Evolutionary conservation across 768 basidiomycete genomes (phyloP).

Genomic region (Phanerodontia chrysosporium): DNA sequence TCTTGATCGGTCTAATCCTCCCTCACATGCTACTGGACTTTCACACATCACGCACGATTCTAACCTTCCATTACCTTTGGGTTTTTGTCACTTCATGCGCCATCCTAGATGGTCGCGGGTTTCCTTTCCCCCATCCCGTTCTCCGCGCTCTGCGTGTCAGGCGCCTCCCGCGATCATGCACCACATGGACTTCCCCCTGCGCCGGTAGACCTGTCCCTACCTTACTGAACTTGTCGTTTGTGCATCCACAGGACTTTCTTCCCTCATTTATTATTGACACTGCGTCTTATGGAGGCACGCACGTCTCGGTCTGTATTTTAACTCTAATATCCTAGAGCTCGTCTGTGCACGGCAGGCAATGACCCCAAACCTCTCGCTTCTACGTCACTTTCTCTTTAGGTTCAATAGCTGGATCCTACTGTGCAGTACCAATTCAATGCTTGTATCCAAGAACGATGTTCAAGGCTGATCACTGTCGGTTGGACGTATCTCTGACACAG

Average conservation of each 20-base stretch:
- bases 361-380: not conserved
- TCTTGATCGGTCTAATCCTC: not conserved
- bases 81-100: not conserved
- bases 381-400: not conserved
- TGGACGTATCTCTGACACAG: too few species aligned
- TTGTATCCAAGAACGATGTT: slow-evolving; percentile 2
- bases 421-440: slow-evolving; percentile 1
- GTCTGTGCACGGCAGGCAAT: not conserved
- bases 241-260: not conserved
- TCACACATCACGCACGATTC: not conserved
- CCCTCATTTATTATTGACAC: not conserved
- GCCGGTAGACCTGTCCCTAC: not conserved
- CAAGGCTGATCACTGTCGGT: too few species aligned
- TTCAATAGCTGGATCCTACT: not conserved
- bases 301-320: slow-evolving; percentile 8
- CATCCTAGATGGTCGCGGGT: not conserved
- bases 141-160: not conserved
- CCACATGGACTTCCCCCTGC: not conserved
- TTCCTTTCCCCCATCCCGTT: not conserved
- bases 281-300: not conserved
- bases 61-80: slow-evolving; percentile 3
- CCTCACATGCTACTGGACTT: slow-evolving; percentile 7
- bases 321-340: slow-evolving; percentile 12
- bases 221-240: not conserved
- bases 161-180: not conserved